phyloP scores from a whole-genome alignment of 495 filamentous ascomycete genomes.

The Oleoguttula mirabilis region DNA sequence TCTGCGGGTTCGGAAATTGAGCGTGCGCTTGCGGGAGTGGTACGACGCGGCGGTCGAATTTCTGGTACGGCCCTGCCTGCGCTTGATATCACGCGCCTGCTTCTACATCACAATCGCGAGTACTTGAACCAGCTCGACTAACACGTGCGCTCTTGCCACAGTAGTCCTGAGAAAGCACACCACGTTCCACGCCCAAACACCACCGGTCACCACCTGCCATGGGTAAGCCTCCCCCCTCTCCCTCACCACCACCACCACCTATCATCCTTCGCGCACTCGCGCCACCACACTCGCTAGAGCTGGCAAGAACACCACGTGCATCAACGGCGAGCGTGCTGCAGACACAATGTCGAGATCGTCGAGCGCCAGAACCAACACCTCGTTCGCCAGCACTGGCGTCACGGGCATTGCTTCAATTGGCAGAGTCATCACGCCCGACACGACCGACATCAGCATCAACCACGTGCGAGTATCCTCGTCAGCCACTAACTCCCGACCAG shows the following conservation, averaged over 20 bases:
- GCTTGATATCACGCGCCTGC: too few relatives aligned
- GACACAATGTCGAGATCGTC: background rate
- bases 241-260: slow-evolving; percentile 3
- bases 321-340: background rate
- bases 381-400: too few relatives aligned
- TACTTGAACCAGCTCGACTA: too few relatives aligned
- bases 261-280: slow-evolving; percentile 1
- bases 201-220: slow-evolving; percentile 21
- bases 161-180: slow-evolving; percentile 16
- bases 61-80: too few relatives aligned
- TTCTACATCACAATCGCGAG: too few relatives aligned
- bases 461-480: background rate
- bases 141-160: too few relatives aligned
- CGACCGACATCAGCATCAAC: slow-evolving; percentile 4
- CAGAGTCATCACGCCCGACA: background rate
- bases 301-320: too few relatives aligned
- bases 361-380: background rate
- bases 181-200: slow-evolving; percentile 10
- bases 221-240: slow-evolving; percentile 25
- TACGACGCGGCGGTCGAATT: too few relatives aligned
- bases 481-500: slow-evolving; percentile 3
- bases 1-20: too few relatives aligned
- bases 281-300: background rate
- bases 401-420: too few relatives aligned
- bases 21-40: too few relatives aligned